A percentile compares a stretch with the other conserved stretches of the same genome.
Conservation (phyloP, 2,329 filamentous ascomycete species). For the Cladosporium austrohemisphaericum region DNA sequence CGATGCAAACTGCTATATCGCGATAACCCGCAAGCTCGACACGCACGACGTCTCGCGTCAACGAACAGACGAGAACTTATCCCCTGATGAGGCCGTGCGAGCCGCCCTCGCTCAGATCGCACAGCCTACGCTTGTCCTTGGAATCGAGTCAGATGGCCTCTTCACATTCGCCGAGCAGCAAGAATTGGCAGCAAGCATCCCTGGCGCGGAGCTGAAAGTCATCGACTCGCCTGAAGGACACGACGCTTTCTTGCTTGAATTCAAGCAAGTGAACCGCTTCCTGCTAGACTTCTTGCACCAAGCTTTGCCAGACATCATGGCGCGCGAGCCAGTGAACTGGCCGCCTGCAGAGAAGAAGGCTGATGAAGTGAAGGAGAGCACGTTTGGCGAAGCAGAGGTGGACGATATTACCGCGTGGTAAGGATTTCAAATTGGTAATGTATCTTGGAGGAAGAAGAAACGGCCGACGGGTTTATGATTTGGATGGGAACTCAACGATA, state of each 20-base stretch:
- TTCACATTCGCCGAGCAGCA: constrained; percentile 97
- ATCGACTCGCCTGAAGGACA: constrained; percentile 95
- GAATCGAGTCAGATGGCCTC: constrained; percentile 91
- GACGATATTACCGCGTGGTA: constrained; percentile 96
- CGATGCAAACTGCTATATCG: constrained; percentile 98
- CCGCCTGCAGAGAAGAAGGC: constrained; percentile 47
- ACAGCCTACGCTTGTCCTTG: constrained; percentile 85
- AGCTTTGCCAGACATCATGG: constrained; percentile 85
- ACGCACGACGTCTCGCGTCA: constrained; percentile 90
- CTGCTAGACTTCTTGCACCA: constrained; percentile 79
- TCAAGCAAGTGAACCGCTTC: constrained; percentile 92
- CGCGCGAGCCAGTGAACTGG: constrained; percentile 41
- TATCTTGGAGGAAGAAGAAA: background rate
- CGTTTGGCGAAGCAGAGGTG: constrained; percentile 92
- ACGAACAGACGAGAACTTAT: constrained; percentile 43
- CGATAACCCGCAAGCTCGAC: constrained; percentile 95
- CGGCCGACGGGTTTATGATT: too few species aligned
- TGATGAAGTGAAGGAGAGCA: constrained; percentile 78
- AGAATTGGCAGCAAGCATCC: constrained; percentile 79
- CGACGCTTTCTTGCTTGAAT: constrained; percentile 93
- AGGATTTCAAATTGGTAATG: background rate
- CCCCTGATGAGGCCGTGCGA: constrained; percentile 49
- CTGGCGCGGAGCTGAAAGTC: constrained; percentile 70
- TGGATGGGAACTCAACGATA: background rate
- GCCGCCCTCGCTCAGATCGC: constrained; percentile 77